phyloP scores from a whole-genome alignment of 495 filamentous ascomycete genomes.

The Pyronema omphalodes region DNA sequence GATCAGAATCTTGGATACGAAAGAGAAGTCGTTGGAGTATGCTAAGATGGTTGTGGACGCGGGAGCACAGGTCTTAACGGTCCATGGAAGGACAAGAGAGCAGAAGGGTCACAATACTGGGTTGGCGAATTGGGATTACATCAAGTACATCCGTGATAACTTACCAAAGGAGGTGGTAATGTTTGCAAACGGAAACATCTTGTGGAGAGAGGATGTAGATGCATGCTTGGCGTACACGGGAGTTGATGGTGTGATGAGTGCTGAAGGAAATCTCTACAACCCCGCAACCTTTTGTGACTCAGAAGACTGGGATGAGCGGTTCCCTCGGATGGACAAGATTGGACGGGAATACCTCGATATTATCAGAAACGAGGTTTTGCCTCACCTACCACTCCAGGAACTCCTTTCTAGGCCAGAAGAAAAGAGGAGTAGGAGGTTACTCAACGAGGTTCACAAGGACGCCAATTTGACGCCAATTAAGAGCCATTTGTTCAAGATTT shows the following conservation, averaged over 20 bases:
- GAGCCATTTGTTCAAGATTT: slow-evolving; percentile 79
- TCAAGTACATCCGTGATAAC: slow-evolving; percentile 65
- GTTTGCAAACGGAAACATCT: slow-evolving; percentile 90
- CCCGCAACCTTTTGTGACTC: slow-evolving; percentile 68
- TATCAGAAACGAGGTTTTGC: slow-evolving; percentile 52
- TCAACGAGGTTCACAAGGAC: slow-evolving; percentile 32
- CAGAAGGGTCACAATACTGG: slow-evolving; percentile 96
- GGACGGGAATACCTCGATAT: slow-evolving; percentile 81
- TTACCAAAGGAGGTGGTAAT: slow-evolving; percentile 76
- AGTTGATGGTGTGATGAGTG: slow-evolving; percentile 86
- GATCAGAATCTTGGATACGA: slow-evolving; percentile 74
- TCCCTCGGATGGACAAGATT: slow-evolving; percentile 76
- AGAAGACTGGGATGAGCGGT: slow-evolving; percentile 82
- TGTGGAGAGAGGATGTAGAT: slow-evolving; percentile 65
- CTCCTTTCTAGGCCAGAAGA: slow-evolving; percentile 23
- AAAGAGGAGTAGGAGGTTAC: slow-evolving; percentile 26
- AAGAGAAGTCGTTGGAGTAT: slow-evolving; percentile 72
- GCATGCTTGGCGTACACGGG: slow-evolving; percentile 67
- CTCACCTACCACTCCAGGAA: slow-evolving; percentile 37
- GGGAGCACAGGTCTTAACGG: slow-evolving; percentile 79
- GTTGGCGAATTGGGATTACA: slow-evolving; percentile 71
- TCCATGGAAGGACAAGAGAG: slow-evolving; percentile 74
- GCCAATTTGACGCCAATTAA: slow-evolving; percentile 74
- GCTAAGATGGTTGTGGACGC: slow-evolving; percentile 73
- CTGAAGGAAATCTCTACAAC: slow-evolving; percentile 83